Conservation (phyloP, 345 rosid species). For the Fremontodendron californicum region DNA sequence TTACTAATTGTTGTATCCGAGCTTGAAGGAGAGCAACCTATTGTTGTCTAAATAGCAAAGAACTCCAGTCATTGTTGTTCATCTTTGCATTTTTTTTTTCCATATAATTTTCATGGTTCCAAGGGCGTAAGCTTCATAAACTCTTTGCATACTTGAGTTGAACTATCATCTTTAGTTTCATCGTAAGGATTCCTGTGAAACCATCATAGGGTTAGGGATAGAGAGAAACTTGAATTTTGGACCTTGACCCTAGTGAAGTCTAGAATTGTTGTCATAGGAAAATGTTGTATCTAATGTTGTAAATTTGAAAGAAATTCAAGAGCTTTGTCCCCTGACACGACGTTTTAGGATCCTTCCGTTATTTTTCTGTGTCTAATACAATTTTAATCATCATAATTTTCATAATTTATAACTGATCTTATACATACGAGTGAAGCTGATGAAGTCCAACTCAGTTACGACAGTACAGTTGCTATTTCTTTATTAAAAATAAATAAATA, state of each 20-base stretch:
- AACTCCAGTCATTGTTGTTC: not conserved
- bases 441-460: too few relatives aligned
- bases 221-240: not conserved
- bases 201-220: not conserved
- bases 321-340: not conserved
- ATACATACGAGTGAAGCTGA: too few relatives aligned
- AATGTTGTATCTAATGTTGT: not conserved
- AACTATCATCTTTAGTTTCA: not conserved
- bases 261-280: not conserved
- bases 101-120: not conserved
- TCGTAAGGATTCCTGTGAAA: not conserved
- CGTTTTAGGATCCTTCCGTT: too few relatives aligned
- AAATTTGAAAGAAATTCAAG: not conserved
- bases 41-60: constrained; percentile 5
- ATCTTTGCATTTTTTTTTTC: not conserved
- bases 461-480: not conserved
- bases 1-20: constrained; percentile 84
- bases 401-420: too few relatives aligned
- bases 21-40: constrained; percentile 74
- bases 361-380: too few relatives aligned
- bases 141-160: constrained; percentile 3
- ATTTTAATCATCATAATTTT: too few relatives aligned
- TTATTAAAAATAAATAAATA: too few relatives aligned
- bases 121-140: not conserved
- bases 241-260: not conserved